phyloP scores from a whole-genome alignment of 371 early-diverging fungal species.

The Rhizomucor pusillus region DNA sequence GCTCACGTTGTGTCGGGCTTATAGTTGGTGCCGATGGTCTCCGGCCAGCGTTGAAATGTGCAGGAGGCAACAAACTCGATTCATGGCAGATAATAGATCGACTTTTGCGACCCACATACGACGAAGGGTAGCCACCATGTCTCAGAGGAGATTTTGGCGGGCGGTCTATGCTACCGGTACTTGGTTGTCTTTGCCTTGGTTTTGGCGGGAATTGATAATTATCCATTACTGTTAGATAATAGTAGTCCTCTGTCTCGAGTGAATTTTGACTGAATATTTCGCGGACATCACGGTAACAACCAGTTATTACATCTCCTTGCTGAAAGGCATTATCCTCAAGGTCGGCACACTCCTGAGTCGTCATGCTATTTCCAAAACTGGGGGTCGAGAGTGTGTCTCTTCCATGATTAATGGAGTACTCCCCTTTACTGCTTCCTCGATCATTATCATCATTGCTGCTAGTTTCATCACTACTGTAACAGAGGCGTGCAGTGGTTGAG shows the following conservation, averaged over 20 bases:
- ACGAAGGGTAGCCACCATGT: conserved; percentile 1
- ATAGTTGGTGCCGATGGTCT: conserved; percentile 8
- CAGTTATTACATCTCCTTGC: neutral
- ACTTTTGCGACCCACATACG: neutral
- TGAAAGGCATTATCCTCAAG: neutral
- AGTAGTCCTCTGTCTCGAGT: conserved; percentile 2
- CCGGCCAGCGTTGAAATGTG: neutral
- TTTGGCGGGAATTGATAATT: no score
- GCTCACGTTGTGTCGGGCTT: conserved; percentile 8
- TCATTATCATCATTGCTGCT: neutral
- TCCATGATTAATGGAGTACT: neutral
- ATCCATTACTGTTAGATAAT: conserved; percentile 3
- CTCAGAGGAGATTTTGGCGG: conserved; percentile 46
- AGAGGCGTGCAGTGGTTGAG: neutral
- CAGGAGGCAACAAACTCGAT: conserved; percentile 8
- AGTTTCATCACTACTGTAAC: neutral
- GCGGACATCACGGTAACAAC: conserved; percentile 32
- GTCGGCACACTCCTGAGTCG: neutral
- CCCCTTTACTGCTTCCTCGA: neutral
- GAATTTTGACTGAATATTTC: conserved; percentile 19
- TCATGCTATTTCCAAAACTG: no score
- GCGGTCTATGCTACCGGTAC: conserved; percentile 13
- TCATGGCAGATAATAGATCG: neutral
- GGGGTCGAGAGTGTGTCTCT: neutral
- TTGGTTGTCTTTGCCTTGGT: no score